These are phyloP conservation scores for Mortierella sp. DNA, from an alignment of 371 early-diverging fungal genomes.

Conservation along the genomic window DNA sequence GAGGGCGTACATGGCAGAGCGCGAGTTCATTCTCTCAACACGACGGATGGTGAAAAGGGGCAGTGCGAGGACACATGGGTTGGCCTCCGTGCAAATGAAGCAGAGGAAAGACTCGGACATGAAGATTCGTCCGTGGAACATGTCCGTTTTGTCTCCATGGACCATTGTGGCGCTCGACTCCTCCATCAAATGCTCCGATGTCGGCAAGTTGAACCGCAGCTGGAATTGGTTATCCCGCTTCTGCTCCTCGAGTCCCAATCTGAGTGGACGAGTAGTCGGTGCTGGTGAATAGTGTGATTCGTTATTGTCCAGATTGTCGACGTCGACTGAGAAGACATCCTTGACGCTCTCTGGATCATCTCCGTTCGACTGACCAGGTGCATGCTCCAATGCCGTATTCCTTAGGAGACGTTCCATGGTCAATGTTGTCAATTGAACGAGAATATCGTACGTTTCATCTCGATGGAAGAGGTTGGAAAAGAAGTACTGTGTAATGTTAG, in stretches of 20 bases:
- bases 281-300: constrained; percentile 34
- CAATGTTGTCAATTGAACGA: constrained; percentile 90
- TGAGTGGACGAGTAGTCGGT: constrained; percentile 67
- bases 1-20: constrained; percentile 61
- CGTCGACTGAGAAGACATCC: constrained; percentile 50
- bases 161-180: constrained; percentile 68
- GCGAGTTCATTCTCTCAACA: constrained; percentile 82
- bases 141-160: constrained; percentile 54
- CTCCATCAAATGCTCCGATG: constrained; percentile 72
- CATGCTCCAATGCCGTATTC: constrained; percentile 80
- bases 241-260: constrained; percentile 74
- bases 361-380: constrained; percentile 67
- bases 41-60: constrained; percentile 93
- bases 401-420: constrained; percentile 93
- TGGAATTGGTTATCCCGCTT: constrained; percentile 87
- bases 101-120: constrained; percentile 90
- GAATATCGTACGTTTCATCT: constrained; percentile 93
- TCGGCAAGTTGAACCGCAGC: constrained; percentile 77
- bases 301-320: constrained; percentile 38
- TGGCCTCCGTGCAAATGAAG: constrained; percentile 75
- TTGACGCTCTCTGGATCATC: constrained; percentile 41
- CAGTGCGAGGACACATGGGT: constrained; percentile 77
- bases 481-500: constrained; percentile 68
- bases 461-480: constrained; percentile 96
- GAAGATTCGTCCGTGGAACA: constrained; percentile 75